Evolutionary conservation across 2,329 filamentous ascomycete genomes (phyloP), one percentile per base, ranked within the genome.

Genomic region (Penicillium sp.): DNA sequence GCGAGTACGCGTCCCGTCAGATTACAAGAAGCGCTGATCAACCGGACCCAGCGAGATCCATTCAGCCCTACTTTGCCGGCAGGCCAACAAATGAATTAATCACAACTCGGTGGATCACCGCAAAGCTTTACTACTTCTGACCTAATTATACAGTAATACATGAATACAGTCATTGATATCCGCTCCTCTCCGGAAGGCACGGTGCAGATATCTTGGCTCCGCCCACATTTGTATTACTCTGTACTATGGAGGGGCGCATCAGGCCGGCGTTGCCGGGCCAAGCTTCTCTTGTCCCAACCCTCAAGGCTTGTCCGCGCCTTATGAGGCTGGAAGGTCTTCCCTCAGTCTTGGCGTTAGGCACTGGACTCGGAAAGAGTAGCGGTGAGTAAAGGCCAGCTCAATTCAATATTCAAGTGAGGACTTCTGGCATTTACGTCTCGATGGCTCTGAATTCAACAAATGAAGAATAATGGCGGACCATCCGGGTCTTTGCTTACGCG

Each of bases 241-340:
- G 19, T 22, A 22, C 19, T 37, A 37, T 37, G 11, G 35, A 37
- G 57, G 16, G 22, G 42, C 28, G 1, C 26, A 43, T 37, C 35
- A 40, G 6, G 51, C 46, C 37, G 52, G 22, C 3, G 37, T 45
- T 42, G 26, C 54, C 55, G 59, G 59, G 64, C 68, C 65, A 72
- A 72, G 70, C 65, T 68, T 68, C 65, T 58, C 59, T 63, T 62
- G 62, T 65, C 61, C 61, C 14, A 64, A 71, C 62, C 68, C 68
- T 71, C 14, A 64, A 71, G 63, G 69, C 68, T 71, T 71, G 67
- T 67, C 61, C 30, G 49, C 58, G 69, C 66, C 67, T 55, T 70
- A 69, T 59, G 60, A 66, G 66, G 59, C 56, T 48, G 37, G 60
- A 33, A 55, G 58, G 33, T 25, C 16, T 57, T 33, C n/a, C 6